Conservation (phyloP, 1,284 basidiomycete genomes). For the Ganoderma multipileum region DNA sequence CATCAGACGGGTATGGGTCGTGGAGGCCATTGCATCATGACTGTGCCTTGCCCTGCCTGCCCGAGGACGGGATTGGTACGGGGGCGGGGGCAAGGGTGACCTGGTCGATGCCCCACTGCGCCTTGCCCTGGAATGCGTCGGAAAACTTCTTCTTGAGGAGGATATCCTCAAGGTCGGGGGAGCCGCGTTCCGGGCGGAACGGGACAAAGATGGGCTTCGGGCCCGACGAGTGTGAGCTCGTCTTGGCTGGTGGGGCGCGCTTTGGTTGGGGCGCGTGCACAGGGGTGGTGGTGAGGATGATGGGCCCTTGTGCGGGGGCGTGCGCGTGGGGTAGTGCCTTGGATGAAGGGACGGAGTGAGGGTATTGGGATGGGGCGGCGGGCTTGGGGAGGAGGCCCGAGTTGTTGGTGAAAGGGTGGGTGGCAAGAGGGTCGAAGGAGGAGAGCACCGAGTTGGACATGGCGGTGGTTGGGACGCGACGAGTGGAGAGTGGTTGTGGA, state of each 20-base stretch:
- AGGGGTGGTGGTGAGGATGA: slow-evolving; percentile 30
- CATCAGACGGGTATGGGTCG: slow-evolving; percentile 32
- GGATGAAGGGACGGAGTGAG: slow-evolving; percentile 43
- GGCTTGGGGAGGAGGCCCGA: slow-evolving; percentile 54
- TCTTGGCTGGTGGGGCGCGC: slow-evolving; percentile 30
- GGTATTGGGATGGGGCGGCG: slow-evolving; percentile 55
- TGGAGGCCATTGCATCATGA: slow-evolving; percentile 27
- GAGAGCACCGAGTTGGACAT: slow-evolving; percentile 48
- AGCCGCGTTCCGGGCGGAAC: slow-evolving; percentile 59
- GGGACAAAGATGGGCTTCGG: slow-evolving; percentile 57
- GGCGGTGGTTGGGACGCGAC: slow-evolving; percentile 15
- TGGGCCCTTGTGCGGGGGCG: slow-evolving; percentile 27
- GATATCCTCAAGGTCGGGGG: slow-evolving; percentile 61
- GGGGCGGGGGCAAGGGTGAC: slow-evolving; percentile 26
- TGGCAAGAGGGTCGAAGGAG: slow-evolving; percentile 64
- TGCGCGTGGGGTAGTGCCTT: slow-evolving; percentile 19
- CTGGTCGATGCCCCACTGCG: slow-evolving; percentile 43
- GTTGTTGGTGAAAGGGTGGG: slow-evolving; percentile 68
- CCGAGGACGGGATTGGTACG: slow-evolving; percentile 20
- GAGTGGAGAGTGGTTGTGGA: slow-evolving; percentile 9
- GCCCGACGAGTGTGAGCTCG: slow-evolving; percentile 24
- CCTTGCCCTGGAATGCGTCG: slow-evolving; percentile 41
- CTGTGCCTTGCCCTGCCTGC: slow-evolving; percentile 30
- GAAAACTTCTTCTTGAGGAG: slow-evolving; percentile 55
- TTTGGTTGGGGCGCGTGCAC: slow-evolving; percentile 39